Conservation (phyloP, 148 eudicot genomes). For the Spergularia bocconei region DNA sequence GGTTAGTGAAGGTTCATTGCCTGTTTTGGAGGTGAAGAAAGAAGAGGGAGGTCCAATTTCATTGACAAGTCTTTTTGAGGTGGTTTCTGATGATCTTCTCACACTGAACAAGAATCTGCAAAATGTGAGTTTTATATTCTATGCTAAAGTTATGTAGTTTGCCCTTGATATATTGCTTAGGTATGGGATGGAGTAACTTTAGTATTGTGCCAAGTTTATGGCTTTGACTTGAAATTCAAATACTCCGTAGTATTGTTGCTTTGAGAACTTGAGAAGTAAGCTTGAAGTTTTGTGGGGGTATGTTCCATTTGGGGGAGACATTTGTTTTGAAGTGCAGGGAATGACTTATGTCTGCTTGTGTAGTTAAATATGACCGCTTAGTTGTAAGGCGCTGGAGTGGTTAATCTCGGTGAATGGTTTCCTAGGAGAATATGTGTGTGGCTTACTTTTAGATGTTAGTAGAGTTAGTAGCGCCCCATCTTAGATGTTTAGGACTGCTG, state of each 20-base stretch:
- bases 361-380: background rate
- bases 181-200: background rate
- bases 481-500: background rate
- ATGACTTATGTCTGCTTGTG: background rate
- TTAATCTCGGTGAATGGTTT: background rate
- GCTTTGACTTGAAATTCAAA: background rate
- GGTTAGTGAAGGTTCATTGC: constrained; percentile 44
- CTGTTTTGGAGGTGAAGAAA: constrained; percentile 49
- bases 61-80: constrained; percentile 58
- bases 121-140: constrained; percentile 43
- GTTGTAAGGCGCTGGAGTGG: background rate
- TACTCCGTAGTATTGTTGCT: background rate
- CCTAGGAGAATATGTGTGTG: background rate
- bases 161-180: constrained; percentile 4
- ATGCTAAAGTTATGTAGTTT: background rate
- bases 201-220: background rate
- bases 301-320: background rate
- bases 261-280: background rate
- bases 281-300: background rate
- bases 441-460: background rate
- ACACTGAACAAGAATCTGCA: constrained; percentile 74
- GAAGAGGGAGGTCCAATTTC: constrained; percentile 36
- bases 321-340: background rate
- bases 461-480: background rate
- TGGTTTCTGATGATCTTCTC: constrained; percentile 74